Percentiles rank a stretch among this genome's conserved stretches.
Conservation (phyloP, 768 basidiomycete genomes). For the Suillus brevipes region DNA sequence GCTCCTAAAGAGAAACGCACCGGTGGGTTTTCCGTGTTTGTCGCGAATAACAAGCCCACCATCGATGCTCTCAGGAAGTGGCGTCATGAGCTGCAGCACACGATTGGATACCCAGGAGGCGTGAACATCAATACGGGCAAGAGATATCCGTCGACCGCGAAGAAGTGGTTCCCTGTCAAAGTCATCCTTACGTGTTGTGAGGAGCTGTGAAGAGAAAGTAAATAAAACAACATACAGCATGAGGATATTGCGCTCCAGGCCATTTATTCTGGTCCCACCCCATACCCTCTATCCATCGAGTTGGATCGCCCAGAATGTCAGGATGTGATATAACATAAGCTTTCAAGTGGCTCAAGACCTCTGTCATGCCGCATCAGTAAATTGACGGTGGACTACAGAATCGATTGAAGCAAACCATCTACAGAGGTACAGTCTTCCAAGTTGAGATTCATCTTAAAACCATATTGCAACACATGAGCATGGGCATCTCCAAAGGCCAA, state of each 20-base stretch:
- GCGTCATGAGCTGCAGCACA: constrained; percentile 62
- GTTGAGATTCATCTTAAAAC: constrained; percentile 60
- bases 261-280: constrained; percentile 95
- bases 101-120: constrained; percentile 83
- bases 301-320: constrained; percentile 50
- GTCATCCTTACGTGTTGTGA: constrained; percentile 53
- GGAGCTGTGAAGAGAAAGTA: not conserved
- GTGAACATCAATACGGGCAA: constrained; percentile 80
- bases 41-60: constrained; percentile 80
- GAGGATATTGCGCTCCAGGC: constrained; percentile 64
- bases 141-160: constrained; percentile 64
- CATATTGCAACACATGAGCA: constrained; percentile 76
- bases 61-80: constrained; percentile 60
- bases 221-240: constrained; percentile 48
- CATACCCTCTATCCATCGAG: constrained; percentile 78
- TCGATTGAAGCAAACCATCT: constrained; percentile 43
- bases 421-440: constrained; percentile 59
- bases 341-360: constrained; percentile 62
- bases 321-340: constrained; percentile 58
- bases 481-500: constrained; percentile 59
- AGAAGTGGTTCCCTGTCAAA: constrained; percentile 71
- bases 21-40: constrained; percentile 62
- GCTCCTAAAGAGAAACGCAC: constrained; percentile 31
- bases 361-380: constrained; percentile 34
- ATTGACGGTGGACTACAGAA: too few species aligned